Evolutionary conservation across 495 filamentous ascomycete species (phyloP).

Genomic region (Xylona heveae): DNA sequence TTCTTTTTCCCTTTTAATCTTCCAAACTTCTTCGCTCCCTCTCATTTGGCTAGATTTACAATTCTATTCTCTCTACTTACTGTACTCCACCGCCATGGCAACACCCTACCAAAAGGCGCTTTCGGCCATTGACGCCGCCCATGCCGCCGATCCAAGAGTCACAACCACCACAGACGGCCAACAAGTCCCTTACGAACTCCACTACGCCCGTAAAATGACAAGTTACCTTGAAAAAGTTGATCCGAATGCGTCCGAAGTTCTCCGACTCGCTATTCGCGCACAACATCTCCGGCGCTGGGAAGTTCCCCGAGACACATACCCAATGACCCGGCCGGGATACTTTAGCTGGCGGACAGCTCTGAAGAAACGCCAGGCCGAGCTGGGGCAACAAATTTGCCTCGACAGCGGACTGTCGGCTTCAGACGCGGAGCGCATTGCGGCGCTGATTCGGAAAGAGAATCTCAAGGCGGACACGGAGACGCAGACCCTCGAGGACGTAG

Average conservation of each 20-base stretch:
- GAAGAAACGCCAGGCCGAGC: constrained; percentile 45
- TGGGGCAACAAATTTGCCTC: constrained; percentile 30
- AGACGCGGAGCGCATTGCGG: constrained; percentile 19
- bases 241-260: constrained; percentile 34
- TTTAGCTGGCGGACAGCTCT: constrained; percentile 51
- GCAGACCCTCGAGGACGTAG: constrained; percentile 62
- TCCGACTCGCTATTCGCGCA: constrained; percentile 55
- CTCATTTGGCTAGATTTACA: too few species aligned
- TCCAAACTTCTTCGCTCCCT: too few species aligned
- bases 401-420: constrained; percentile 24
- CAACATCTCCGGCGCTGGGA: constrained; percentile 75
- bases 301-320: constrained; percentile 45
- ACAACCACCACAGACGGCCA: constrained; percentile 17
- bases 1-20: too few species aligned
- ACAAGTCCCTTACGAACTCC: constrained; percentile 46
- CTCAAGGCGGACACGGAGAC: constrained; percentile 36
- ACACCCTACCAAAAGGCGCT: constrained; percentile 31
- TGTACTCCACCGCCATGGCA: too few species aligned
- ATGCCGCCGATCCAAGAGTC: constrained; percentile 41
- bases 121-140: constrained; percentile 46
- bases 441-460: constrained; percentile 16
- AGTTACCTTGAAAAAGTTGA: constrained; percentile 33
- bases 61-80: too few species aligned
- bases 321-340: constrained; percentile 48
- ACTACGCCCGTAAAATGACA: constrained; percentile 64